These are phyloP conservation scores for Microbotryum scabiosae DNA, from an alignment of 1,284 basidiomycete species.

Conservation along the genomic window DNA sequence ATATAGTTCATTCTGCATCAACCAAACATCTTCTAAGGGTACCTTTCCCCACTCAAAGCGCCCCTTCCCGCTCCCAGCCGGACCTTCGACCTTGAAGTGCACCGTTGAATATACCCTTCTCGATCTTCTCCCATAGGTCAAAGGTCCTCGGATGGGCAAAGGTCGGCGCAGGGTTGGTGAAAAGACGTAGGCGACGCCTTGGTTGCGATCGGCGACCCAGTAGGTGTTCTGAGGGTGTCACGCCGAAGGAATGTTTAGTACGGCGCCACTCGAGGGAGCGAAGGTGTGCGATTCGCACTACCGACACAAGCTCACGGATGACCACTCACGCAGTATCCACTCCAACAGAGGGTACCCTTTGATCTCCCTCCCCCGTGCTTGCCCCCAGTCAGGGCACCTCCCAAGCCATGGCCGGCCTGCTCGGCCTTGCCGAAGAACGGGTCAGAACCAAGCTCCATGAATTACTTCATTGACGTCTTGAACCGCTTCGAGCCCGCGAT, in stretches of 20 bases:
- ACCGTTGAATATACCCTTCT: slow-evolving; percentile 10
- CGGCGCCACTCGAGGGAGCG: background rate
- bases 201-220: slow-evolving; percentile 10
- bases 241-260: background rate
- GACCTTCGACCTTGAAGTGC: too few species aligned
- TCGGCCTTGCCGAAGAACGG: slow-evolving; percentile 2
- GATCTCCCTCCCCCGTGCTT: slow-evolving; percentile 1
- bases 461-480: background rate
- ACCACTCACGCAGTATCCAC: background rate
- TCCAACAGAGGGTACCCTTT: slow-evolving; percentile 7
- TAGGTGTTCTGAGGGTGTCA: slow-evolving; percentile 1
- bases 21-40: too few species aligned
- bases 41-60: too few species aligned
- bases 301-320: too few species aligned
- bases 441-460: background rate
- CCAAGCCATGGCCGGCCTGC: slow-evolving; percentile 2
- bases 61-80: too few species aligned
- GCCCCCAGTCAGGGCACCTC: background rate
- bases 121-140: slow-evolving; percentile 11
- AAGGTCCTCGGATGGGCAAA: background rate
- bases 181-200: background rate
- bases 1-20: too few species aligned
- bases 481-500: background rate
- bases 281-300: too few species aligned
- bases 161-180: background rate